phyloP scores from a whole-genome alignment of 2,329 filamentous ascomycete species.

The Paraphaeosphaeria sporulosa region DNA sequence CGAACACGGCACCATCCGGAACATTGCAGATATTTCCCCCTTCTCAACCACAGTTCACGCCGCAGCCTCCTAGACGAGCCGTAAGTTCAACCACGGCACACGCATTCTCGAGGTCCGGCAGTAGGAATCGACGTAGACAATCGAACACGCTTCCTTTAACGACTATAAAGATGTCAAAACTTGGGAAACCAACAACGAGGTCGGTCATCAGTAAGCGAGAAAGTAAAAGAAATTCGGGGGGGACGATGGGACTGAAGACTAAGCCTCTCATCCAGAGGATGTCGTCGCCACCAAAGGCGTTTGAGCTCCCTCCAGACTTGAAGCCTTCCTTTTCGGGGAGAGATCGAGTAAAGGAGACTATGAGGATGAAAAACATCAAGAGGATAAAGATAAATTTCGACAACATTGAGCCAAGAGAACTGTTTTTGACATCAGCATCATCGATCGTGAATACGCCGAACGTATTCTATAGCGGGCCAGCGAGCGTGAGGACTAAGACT shows the following conservation, averaged over 20 bases:
- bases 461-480: constrained; percentile 33
- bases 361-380: constrained; percentile 30
- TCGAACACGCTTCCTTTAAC: constrained; percentile 15
- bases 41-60: constrained; percentile 9
- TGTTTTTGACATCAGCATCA: constrained; percentile 30
- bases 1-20: constrained; percentile 31
- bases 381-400: constrained; percentile 33
- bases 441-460: constrained; percentile 41
- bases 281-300: constrained; percentile 10
- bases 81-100: constrained; percentile 31
- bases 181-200: constrained; percentile 12
- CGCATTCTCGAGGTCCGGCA: constrained; percentile 14
- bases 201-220: constrained; percentile 21
- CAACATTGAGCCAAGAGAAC: constrained; percentile 22
- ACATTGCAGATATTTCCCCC: constrained; percentile 14
- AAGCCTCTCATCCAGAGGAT: constrained; percentile 22
- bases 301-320: constrained; percentile 14
- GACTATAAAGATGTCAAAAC: constrained; percentile 9
- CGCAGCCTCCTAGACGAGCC: constrained; percentile 35
- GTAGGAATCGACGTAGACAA: constrained; percentile 10
- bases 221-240: constrained; percentile 19
- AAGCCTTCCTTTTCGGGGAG: constrained; percentile 30
- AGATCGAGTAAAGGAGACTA: constrained; percentile 31
- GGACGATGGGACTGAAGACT: constrained; percentile 20
- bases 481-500: constrained; percentile 11